Base-by-base conservation (phyloP, 2,329 filamentous ascomycete species). In the Cercospora janseana region DNA sequence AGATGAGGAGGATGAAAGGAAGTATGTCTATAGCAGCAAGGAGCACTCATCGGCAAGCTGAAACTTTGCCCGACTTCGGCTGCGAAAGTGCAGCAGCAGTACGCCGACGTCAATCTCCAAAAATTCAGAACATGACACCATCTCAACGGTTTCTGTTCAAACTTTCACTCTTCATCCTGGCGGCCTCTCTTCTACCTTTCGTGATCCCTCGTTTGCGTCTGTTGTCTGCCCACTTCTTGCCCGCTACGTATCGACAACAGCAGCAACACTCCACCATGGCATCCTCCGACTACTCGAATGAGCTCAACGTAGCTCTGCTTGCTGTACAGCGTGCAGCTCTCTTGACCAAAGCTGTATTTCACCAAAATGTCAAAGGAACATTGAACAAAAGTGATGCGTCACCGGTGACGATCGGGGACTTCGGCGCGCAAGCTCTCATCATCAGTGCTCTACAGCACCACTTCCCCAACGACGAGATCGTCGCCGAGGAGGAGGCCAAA, bases 361-460 rank as follows among this genome's bases (percentile, higher is more conserved):
- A 90, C 73, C 87, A 92, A 63, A 93, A 92, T 72, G 86, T 89
- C 63, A 97, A 97, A 75, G 92, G 92, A 62, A 96, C 93, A 37
- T 79, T 95, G 44, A 87, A 86, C 69, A 98, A 98, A 76, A 86
- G 88, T 71, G 93, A 98, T 78, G 89, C 88, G 68, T 95, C 91
- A 7, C 93, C 93, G 59, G 93, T 98, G 63, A 98, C 93, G 13
- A 93, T 97, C 63, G 93, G 92, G 69, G 93, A 98, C 75, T 97
- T 95, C 70, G 93, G 93, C 66, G 94, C 93, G 28, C 93, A 98
- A 75, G 91, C 93, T 24, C 82, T 98, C 59, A 95, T 98, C 72
- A 95, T 97, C 66, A 80, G 85, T 50, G 92, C 92, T 21, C 85
- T 98, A 60, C 85, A 85, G 71, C 82, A 88, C 72, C 88, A 87